Base-by-base conservation (phyloP, 2,329 filamentous ascomycete genomes). In the Bipolaris oryzae region DNA sequence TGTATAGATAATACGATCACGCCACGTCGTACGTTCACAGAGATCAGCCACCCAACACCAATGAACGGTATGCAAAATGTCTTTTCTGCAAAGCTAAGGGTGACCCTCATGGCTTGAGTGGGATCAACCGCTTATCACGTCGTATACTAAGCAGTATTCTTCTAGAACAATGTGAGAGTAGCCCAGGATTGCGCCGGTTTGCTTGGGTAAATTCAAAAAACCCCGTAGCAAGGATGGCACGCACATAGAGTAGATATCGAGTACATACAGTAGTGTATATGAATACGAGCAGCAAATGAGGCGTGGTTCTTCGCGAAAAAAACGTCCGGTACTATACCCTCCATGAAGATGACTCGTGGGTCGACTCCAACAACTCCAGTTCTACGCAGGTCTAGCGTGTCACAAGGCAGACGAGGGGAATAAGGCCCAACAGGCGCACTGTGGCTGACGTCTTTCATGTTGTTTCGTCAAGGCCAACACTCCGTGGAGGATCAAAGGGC, bases 151-250 rank as follows among this genome's bases (percentile, higher is more conserved):
- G 33, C 50, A 53, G 31, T 43, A 48, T 58, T 58, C 61, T 72
- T 72, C 69, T 68, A 62, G 69, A 70, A 70, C 58, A 53, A 51
- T 46, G 42, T 50, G 45, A 60, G 49, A 61, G 55, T 56, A 46
- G 38, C 35, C 41, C 63, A 45, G 61, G 58, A 43, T 52, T 58
- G 46, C 42, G 31, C 38, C 57, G 58, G 62, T 68, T 45, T 60
- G 55, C 60, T 25, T 63, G 50, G 51, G 58, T 46, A n/a, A 23
- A 23, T 16, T 23, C 33, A 16, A 21, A 51, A n/a, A 37, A 10
- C 33, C 33, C 25, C 4, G 54, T 51, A 55, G 28, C 52, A 20
- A 20, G 39, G 60, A 66, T 68, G 62, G 60, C 67, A 67, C 53
- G 60, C 67, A 68, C 53, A 46, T 67, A 68, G 53, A 70, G 64